phyloP scores from a whole-genome alignment of 2,329 filamentous ascomycete species.

The Blastomyces gilchristii region DNA sequence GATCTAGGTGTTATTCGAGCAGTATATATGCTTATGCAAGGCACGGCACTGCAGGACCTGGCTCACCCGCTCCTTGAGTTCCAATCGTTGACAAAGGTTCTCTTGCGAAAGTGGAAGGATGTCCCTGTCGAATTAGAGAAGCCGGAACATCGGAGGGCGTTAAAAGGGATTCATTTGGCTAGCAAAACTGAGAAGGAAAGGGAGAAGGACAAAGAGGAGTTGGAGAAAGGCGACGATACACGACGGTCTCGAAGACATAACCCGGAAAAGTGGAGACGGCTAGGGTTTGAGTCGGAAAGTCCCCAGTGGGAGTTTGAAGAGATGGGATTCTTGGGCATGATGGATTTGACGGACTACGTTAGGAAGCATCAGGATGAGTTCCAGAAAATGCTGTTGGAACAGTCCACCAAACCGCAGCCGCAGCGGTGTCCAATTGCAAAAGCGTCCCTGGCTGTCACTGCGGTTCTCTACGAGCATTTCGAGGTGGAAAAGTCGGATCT shows the following conservation, averaged over 20 bases:
- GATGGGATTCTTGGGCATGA: constrained; percentile 86
- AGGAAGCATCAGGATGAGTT: constrained; percentile 85
- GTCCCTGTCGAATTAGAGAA: constrained; percentile 75
- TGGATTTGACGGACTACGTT: constrained; percentile 93
- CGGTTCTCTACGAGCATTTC: constrained; percentile 89
- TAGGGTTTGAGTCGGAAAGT: constrained; percentile 86
- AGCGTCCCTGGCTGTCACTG: constrained; percentile 75
- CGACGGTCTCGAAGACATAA: constrained; percentile 63
- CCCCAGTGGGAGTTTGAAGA: constrained; percentile 76
- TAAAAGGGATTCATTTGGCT: constrained; percentile 76
- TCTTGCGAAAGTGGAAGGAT: constrained; percentile 80
- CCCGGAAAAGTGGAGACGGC: constrained; percentile 81
- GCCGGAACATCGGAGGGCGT: constrained; percentile 73
- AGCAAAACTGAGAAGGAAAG: constrained; percentile 59
- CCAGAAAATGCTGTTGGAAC: constrained; percentile 83
- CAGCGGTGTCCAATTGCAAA: constrained; percentile 79
- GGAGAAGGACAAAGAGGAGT: constrained; percentile 24
- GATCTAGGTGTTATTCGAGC: constrained; percentile 87
- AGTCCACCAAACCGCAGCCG: constrained; percentile 59
- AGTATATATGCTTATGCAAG: constrained; percentile 89
- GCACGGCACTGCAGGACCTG: constrained; percentile 79
- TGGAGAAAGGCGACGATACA: constrained; percentile 31
- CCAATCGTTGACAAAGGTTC: constrained; percentile 77
- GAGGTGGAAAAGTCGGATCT: constrained; percentile 77
- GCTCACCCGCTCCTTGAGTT: constrained; percentile 88